Evolutionary conservation across 2,329 filamentous ascomycete species (phyloP), one percentile per base, ranked within the genome.

Genomic region (Proliferodiscus dingleyae): DNA sequence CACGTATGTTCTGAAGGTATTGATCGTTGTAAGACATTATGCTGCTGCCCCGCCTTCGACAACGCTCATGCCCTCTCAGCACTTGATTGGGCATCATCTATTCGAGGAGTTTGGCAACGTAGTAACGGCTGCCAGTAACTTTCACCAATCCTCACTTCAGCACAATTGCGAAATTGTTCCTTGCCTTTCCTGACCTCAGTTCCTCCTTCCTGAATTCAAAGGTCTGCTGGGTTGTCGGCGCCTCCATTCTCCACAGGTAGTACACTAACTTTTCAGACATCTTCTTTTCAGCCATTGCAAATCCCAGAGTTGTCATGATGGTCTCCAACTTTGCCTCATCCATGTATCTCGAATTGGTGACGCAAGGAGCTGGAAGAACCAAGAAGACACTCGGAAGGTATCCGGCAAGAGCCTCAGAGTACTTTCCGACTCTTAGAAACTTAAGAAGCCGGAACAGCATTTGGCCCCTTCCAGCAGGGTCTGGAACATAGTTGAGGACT

Each of bases 401-500:
- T 21, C 61, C 58, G 16, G 57, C 46, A 28, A 63, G 49, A 30
- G 32, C 37, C 37, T 50, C 45, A 30, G 41, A 22, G 15, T 48
- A 26, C 30, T 47, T 44, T 33, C 65, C 63, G 37, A 59, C 54
- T 36, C 68, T 77, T 36, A 95, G 69, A 61, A 95, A 95, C 16
- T 77, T 68, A 11, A 84, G 73, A 26, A 85, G 89, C 32, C 87
- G 79, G 42, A 77, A 73, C 43, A 98, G 76, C 93, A 98, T 98
- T 47, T 87, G 78, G 2, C 93, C 93, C 57, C 90, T 78, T 4
- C 74, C 77, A 24, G 69, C 68, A 3, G 89, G 77, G 55, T 90
- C 83, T 0, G 91, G 87, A 3, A 97, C 90, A 61, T 89, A 98
- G 66, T 98, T 98, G 52, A 98, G 73, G 4, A 98, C 93, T 43